Conservation (phyloP, 768 basidiomycete genomes). For the Rickenella mellea region DNA sequence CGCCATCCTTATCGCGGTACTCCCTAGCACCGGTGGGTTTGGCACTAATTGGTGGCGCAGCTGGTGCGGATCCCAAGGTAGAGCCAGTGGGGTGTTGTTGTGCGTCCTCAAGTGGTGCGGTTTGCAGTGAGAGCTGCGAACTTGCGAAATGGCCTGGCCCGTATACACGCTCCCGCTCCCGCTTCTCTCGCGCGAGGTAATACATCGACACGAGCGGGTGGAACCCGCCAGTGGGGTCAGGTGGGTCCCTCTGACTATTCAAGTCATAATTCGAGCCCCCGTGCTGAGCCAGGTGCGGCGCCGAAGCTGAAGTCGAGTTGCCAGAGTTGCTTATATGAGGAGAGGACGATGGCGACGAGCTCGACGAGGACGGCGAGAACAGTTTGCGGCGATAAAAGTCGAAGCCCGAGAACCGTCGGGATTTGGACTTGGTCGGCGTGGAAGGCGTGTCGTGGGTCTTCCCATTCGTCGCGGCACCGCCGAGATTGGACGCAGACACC, state of each 20-base stretch:
- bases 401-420: constrained; percentile 88
- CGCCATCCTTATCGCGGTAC: no score
- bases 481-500: constrained; percentile 18
- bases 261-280: no score
- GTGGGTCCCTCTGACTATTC: constrained; percentile 36
- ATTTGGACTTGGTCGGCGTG: constrained; percentile 48
- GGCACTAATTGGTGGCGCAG: constrained; percentile 16
- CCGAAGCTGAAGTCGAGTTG: constrained; percentile 7
- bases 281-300: constrained; percentile 28
- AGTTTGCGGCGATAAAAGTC: constrained; percentile 91
- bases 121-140: constrained; percentile 66
- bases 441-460: constrained; percentile 14
- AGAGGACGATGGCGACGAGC: constrained; percentile 30
- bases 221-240: constrained; percentile 87
- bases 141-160: constrained; percentile 91
- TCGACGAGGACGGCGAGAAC: constrained; percentile 45
- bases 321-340: constrained; percentile 39
- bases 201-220: constrained; percentile 96
- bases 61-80: constrained; percentile 21
- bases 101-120: constrained; percentile 11
- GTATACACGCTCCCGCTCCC: constrained; percentile 89
- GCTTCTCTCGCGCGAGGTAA: constrained; percentile 90
- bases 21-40: no score
- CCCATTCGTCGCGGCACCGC: neutral
- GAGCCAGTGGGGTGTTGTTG: constrained; percentile 10